Conservation (phyloP, 2,329 filamentous ascomycete species). For the Colletotrichum orchidophilum region DNA sequence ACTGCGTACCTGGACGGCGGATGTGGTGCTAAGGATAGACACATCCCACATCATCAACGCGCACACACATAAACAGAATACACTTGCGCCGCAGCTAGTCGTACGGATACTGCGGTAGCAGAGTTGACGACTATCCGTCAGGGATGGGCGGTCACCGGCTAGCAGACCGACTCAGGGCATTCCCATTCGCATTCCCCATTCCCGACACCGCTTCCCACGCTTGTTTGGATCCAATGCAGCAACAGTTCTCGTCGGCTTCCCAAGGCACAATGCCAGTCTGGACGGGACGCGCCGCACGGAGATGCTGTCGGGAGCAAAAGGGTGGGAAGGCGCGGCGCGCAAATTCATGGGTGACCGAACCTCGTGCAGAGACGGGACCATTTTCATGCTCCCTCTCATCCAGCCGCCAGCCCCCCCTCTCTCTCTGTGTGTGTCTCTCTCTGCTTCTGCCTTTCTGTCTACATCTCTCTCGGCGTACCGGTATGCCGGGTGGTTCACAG, state of each 20-base stretch:
- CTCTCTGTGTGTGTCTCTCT: too few relatives aligned
- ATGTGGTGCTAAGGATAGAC: background rate
- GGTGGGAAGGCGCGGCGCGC: background rate
- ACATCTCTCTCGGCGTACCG: background rate
- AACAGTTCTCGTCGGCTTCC: conserved; percentile 8
- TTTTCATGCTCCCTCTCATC: background rate
- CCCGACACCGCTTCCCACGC: conserved; percentile 19
- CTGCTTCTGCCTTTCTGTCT: background rate
- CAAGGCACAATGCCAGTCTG: conserved; percentile 23
- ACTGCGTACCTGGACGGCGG: background rate
- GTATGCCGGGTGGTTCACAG: background rate
- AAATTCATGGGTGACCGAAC: conserved; percentile 14
- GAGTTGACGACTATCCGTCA: background rate
- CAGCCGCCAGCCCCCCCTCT: background rate
- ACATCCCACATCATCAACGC: background rate
- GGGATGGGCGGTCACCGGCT: conserved; percentile 24
- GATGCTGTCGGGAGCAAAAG: conserved; percentile 17
- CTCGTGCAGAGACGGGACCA: background rate
- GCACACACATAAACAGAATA: background rate
- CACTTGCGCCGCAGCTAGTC: background rate
- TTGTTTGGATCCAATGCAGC: conserved; percentile 1
- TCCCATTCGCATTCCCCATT: background rate
- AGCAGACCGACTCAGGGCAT: conserved; percentile 20
- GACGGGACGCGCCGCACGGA: conserved; percentile 32
- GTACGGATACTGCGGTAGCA: background rate